Conservation (phyloP, 495 filamentous ascomycete species). For the Tetracladium marchalianum region DNA sequence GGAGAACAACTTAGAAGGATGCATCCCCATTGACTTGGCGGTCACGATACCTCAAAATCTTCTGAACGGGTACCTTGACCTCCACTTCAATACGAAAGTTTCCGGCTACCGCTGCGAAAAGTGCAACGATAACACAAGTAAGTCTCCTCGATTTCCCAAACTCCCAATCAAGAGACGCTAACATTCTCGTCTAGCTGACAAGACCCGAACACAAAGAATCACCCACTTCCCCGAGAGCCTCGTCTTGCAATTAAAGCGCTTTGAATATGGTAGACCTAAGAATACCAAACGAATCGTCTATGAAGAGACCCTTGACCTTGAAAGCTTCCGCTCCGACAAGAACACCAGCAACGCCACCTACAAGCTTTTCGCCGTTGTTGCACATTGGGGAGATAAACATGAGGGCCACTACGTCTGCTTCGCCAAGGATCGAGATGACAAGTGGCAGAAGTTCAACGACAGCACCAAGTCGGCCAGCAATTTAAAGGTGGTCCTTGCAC, state of each 20-base stretch:
- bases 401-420: conserved; percentile 14
- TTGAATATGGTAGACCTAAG: conserved; percentile 3
- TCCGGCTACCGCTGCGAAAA: conserved; percentile 12
- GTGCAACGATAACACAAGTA: background rate
- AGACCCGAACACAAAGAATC: conserved; percentile 3
- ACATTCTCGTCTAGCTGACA: background rate
- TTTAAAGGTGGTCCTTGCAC: background rate
- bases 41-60: no score
- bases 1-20: no score
- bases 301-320: conserved; percentile 6
- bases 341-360: background rate
- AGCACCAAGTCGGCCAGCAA: background rate
- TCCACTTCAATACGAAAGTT: conserved; percentile 7
- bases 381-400: conserved; percentile 2
- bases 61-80: conserved; percentile 5
- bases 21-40: no score
- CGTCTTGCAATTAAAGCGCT: conserved; percentile 14
- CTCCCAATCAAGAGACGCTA: background rate
- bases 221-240: conserved; percentile 6
- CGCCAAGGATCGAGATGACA: conserved; percentile 4
- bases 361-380: conserved; percentile 9
- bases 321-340: conserved; percentile 1
- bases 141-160: no score
- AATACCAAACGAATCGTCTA: background rate
- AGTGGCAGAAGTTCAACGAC: conserved; percentile 16